Conservation (phyloP, 2,329 filamentous ascomycete species). For the Nigrospora sphaerica region DNA sequence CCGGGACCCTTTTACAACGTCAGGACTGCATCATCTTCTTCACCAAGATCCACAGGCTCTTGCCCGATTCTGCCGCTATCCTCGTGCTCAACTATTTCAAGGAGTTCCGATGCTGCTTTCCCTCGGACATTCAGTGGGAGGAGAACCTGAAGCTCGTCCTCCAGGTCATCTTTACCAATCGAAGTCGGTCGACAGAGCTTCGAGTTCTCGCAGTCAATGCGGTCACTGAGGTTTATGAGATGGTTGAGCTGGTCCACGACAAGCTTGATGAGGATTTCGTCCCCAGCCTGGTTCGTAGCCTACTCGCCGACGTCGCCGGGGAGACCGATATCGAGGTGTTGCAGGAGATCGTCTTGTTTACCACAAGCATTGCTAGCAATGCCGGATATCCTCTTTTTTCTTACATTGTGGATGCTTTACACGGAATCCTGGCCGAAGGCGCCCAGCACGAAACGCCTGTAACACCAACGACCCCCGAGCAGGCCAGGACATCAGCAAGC, state of each 20-base stretch:
- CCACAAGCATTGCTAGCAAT: slow-evolving; percentile 56
- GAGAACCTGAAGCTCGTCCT: slow-evolving; percentile 54
- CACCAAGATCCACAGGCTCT: slow-evolving; percentile 49
- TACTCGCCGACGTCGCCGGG: slow-evolving; percentile 53
- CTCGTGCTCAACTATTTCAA: slow-evolving; percentile 61
- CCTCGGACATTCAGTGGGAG: slow-evolving; percentile 63
- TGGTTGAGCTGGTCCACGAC: slow-evolving; percentile 50
- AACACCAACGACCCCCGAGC: slow-evolving; percentile 14
- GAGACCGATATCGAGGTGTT: slow-evolving; percentile 62
- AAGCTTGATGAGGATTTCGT: slow-evolving; percentile 52
- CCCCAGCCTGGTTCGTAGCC: slow-evolving; percentile 49
- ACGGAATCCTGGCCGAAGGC: slow-evolving; percentile 36
- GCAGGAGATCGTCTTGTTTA: slow-evolving; percentile 56
- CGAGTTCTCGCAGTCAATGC: slow-evolving; percentile 56
- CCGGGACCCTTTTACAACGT: slow-evolving; percentile 52
- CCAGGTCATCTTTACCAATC: slow-evolving; percentile 56
- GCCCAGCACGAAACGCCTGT: slow-evolving; percentile 16
- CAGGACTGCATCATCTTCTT: slow-evolving; percentile 64
- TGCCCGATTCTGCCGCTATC: slow-evolving; percentile 58
- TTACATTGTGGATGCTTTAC: slow-evolving; percentile 46
- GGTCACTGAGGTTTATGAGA: slow-evolving; percentile 52
- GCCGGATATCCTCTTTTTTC: slow-evolving; percentile 53
- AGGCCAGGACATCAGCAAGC: slow-evolving; percentile 15
- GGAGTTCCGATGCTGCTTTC: slow-evolving; percentile 64
- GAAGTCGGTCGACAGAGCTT: slow-evolving; percentile 51